These are phyloP conservation scores for Xylaria sp. DNA, from an alignment of 2,329 filamentous ascomycete genomes.

Conservation along the genomic window DNA sequence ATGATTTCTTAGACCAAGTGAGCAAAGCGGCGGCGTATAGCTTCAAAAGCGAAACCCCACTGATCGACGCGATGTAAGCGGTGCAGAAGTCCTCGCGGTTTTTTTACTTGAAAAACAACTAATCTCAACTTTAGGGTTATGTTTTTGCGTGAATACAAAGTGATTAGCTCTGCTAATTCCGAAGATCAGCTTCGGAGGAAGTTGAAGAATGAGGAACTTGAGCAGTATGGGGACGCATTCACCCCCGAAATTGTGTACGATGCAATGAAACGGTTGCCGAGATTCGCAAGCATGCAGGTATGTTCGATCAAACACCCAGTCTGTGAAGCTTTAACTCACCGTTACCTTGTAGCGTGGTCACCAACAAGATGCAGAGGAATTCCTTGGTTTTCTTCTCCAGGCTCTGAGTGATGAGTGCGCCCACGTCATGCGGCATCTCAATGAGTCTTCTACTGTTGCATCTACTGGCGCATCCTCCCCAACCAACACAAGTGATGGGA, in stretches of 20 bases:
- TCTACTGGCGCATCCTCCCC: slow-evolving; percentile 48
- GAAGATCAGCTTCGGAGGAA: slow-evolving; percentile 74
- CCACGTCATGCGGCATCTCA: slow-evolving; percentile 68
- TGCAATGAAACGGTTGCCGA: slow-evolving; percentile 81
- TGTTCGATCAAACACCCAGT: slow-evolving; percentile 41
- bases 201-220: slow-evolving; percentile 82
- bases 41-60: slow-evolving; percentile 92
- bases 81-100: background rate
- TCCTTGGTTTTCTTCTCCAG: slow-evolving; percentile 89
- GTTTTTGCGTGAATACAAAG: slow-evolving; percentile 91
- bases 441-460: slow-evolving; percentile 41
- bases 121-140: slow-evolving; percentile 70
- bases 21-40: slow-evolving; percentile 83
- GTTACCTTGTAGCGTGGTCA: slow-evolving; percentile 73
- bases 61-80: slow-evolving; percentile 89
- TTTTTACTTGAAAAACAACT: background rate
- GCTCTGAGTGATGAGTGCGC: slow-evolving; percentile 92
- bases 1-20: slow-evolving; percentile 88
- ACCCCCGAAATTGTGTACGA: slow-evolving; percentile 96
- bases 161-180: slow-evolving; percentile 79
- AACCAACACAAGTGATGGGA: slow-evolving; percentile 51
- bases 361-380: slow-evolving; percentile 97
- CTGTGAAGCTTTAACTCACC: slow-evolving; percentile 11
- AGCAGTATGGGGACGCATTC: slow-evolving; percentile 89
- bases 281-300: slow-evolving; percentile 92